A percentile compares a stretch with the other conserved stretches of the same genome.
Evolutionary conservation across 2,329 filamentous ascomycete species (phyloP).

Genomic region (Epichloe festucae): DNA sequence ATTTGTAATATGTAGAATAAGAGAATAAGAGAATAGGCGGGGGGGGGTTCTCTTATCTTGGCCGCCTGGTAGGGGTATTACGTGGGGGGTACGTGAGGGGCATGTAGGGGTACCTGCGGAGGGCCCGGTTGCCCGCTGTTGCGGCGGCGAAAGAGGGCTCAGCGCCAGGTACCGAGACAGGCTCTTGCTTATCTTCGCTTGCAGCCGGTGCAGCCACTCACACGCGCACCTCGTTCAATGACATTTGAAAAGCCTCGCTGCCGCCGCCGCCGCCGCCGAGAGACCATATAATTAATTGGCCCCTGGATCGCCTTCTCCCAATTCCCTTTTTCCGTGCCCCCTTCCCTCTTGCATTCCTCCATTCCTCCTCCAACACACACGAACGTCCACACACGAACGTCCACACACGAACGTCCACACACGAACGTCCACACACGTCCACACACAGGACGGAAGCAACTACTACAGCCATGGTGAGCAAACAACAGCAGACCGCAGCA

Average conservation of each 20-base stretch:
- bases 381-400: background rate
- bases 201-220: too few relatives aligned
- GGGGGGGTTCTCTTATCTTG: background rate
- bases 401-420: too few relatives aligned
- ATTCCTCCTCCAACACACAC: too few relatives aligned
- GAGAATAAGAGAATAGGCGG: too few relatives aligned
- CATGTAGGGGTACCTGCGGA: background rate
- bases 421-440: background rate
- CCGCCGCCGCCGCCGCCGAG: background rate
- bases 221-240: background rate
- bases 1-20: too few relatives aligned
- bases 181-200: background rate
- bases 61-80: too few relatives aligned
- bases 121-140: background rate
- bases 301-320: background rate
- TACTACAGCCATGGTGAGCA: constrained; percentile 11
- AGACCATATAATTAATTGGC: background rate
- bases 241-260: background rate
- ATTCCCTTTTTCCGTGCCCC: background rate
- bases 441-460: background rate
- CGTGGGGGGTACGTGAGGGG: too few relatives aligned
- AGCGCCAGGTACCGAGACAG: background rate
- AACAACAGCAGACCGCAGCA: too few relatives aligned
- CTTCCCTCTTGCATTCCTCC: background rate
- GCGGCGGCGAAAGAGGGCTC: background rate